Evolutionary conservation across 345 rosid species (phyloP).

Genomic region (Sisymbrium altissimum): DNA sequence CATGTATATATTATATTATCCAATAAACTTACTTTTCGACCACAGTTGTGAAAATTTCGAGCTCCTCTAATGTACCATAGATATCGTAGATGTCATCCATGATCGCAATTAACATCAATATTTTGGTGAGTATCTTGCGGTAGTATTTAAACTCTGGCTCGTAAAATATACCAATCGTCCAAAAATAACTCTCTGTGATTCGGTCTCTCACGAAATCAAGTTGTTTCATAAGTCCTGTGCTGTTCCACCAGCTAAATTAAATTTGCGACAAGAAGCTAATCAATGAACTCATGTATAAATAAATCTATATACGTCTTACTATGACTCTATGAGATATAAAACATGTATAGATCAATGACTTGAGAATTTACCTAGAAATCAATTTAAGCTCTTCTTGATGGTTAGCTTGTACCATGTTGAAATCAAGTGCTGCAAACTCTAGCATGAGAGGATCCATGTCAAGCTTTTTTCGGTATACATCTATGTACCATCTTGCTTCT

Average conservation of each 20-base stretch:
- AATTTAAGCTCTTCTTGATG: constrained; percentile 45
- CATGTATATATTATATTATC: background rate
- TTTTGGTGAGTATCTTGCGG: constrained; percentile 32
- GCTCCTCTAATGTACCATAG: constrained; percentile 42
- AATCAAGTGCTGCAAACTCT: constrained; percentile 47
- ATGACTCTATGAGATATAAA: background rate
- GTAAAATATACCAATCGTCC: constrained; percentile 28
- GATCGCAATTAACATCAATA: constrained; percentile 15
- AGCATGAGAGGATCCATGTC: constrained; percentile 32
- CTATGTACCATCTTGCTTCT: constrained; percentile 53
- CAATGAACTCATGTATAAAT: background rate
- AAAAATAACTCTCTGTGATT: constrained; percentile 36
- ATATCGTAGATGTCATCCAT: constrained; percentile 48
- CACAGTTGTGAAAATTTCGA: constrained; percentile 27
- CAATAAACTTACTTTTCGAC: constrained; percentile 15
- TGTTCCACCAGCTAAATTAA: constrained; percentile 44
- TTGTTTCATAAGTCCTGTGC: constrained; percentile 25
- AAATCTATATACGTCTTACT: background rate
- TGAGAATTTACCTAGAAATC: constrained; percentile 24
- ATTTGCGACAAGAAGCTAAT: background rate
- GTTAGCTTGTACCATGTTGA: constrained; percentile 38
- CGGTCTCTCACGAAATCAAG: constrained; percentile 41
- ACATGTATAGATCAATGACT: background rate
- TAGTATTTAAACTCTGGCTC: constrained; percentile 29
- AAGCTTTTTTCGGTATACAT: constrained; percentile 24